Evolutionary conservation across 148 eudicot genomes (phyloP), one percentile per base, ranked within the genome.

Genomic region (Nyssa sinensis): DNA sequence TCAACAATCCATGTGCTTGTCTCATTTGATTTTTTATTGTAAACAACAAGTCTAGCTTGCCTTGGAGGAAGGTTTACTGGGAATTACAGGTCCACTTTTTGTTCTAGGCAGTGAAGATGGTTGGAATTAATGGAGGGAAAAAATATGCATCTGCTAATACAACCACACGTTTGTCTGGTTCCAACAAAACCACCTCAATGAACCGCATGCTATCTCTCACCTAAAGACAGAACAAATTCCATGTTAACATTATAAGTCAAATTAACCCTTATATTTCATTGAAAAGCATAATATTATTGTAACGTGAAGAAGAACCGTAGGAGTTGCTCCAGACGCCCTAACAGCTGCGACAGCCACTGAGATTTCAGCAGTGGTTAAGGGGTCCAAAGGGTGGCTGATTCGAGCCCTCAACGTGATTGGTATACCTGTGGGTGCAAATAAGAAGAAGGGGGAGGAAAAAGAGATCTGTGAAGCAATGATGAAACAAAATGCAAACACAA

Each of bases 71-170:
- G n/a, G 97, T 73, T 92, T 89, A 47, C 81, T 80, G 25, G 97
- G 97, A 71, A 89, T 88, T 30, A 83, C 74, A 33, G 92, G 86
- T 66, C 88, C 89, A 57, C 92, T 88, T 77, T 85, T 92, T 39
- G 86, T 75, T 72, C 92, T 84, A n/a, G 97, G 84, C 25, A 90
- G 68, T 77, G 88, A 72, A 39, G 92, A 88, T 19, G 97, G 86
- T 75, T 90, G 94, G 72, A 92, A n/a, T n/a, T n/a, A n/a, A 92
- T 67, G 97, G 97, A 57, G 97, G 94, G 34, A 92, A 90, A 73
- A 92, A 90, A 75, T 90, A 92, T 53, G 94, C 94, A 88, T 92
- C 97, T 51, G 97, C 97, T 74, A 92, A 74, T n/a, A 94, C 94
- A 44, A 92, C 89, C 62, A 92, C 90, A 65, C 77, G 80, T 57